Base-by-base conservation (phyloP, 768 basidiomycete genomes). In the Mycena sanguinolenta region DNA sequence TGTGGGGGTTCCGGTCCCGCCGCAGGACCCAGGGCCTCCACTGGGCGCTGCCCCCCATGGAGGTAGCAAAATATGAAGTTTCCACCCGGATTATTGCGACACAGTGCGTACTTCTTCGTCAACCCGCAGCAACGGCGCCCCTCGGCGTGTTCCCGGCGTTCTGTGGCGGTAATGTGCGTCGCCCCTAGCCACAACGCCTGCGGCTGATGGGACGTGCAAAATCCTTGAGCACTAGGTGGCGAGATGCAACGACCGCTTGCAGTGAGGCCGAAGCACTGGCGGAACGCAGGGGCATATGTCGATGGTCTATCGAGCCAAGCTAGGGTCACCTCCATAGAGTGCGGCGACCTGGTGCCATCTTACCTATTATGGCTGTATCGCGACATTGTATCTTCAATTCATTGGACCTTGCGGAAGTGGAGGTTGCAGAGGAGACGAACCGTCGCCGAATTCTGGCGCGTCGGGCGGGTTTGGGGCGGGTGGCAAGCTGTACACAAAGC, bases 41-140 rank as follows among this genome's bases (percentile, higher is more conserved):
- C 13, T 16, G 44, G 44, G 7, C n/a, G 49, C 50, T 70, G 69
- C 8, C 54, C 34, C 1, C 69, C 69, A 17, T 70, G 69, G 5
- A 17, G 63, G 30, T 36, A 65, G 53, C 69, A 70, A 16, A 53
- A 70, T 0, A 0, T 1, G 19, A 49, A 70, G 19, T 46, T 65
- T 13, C 58, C 69, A 1, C 63, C 63, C 2, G 63, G 50, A 10
- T 36, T 61, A 17, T 62, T 65, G n/a, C 28, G 6, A 44, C 69
- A 70, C 34, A 70, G 63, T 17, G 53, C 58, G 44, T 49, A 46
- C 34, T 34, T 54, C 59, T 65, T 55, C 2, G 69, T 70, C 16
- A 70, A 32, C 3, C 69, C 69, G 28, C 58, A 70, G 59, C 69
- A 70, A 34, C 36, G 69, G 19, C 69, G 58, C 5, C 21, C 9